Percentiles rank a stretch among this genome's conserved stretches.
phyloP scores from a whole-genome alignment of 108 stramenopile species.

The Mediolabrus comicus region DNA sequence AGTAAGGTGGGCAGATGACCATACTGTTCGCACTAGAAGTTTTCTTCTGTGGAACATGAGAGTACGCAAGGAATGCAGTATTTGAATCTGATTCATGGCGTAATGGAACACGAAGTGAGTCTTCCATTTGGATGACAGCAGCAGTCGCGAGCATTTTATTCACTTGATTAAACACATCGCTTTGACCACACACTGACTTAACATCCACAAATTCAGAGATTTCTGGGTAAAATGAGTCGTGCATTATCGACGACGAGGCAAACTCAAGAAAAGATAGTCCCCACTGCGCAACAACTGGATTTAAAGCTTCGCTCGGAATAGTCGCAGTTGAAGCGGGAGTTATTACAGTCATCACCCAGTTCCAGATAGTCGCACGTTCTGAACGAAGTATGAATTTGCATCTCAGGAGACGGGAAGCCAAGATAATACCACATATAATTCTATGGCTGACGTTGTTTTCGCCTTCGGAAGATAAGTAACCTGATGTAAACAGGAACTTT shows the following conservation, averaged over 20 bases:
- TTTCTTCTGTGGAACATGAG: conserved; percentile 19
- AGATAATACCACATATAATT: conserved; percentile 32
- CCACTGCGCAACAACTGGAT: conserved; percentile 38
- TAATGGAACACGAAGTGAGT: conserved; percentile 16
- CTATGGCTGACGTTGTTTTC: conserved; percentile 13
- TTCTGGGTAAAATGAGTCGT: background rate
- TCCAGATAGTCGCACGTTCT: conserved; percentile 33
- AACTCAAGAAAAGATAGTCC: conserved; percentile 34
- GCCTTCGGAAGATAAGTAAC: conserved; percentile 1
- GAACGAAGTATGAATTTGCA: conserved; percentile 26
- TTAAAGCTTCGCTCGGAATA: conserved; percentile 15
- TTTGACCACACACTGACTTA: conserved; percentile 30
- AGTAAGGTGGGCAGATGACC: conserved; percentile 35
- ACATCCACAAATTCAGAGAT: conserved; percentile 16
- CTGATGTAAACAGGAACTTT: conserved; percentile 33
- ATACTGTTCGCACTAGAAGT: conserved; percentile 4
- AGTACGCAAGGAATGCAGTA: conserved; percentile 30
- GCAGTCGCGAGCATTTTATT: conserved; percentile 49
- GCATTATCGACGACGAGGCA: conserved; percentile 15
- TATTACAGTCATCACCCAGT: conserved; percentile 30
- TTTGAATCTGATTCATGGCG: background rate
- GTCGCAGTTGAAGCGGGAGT: conserved; percentile 17
- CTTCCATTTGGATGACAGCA: conserved; percentile 35
- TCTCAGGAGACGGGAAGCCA: conserved; percentile 33
- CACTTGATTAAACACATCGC: conserved; percentile 35